Percentiles rank a stretch among this genome's conserved stretches.
These are phyloP conservation scores for Leccinum subgranulosum DNA, from an alignment of 768 basidiomycete species.

Conservation along the genomic window DNA sequence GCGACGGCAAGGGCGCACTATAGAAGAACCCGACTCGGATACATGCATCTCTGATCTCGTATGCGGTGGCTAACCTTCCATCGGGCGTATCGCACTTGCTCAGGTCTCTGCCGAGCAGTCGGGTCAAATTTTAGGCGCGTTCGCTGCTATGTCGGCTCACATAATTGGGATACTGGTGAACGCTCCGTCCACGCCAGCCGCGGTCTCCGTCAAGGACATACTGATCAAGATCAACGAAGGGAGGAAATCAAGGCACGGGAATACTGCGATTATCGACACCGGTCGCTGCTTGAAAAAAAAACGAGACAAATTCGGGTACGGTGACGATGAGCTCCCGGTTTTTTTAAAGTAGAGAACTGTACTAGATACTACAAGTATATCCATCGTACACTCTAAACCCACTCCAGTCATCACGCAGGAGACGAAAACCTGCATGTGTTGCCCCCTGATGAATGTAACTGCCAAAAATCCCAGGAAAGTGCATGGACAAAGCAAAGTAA, in stretches of 20 bases:
- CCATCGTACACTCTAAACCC: not conserved
- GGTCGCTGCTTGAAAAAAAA: not conserved
- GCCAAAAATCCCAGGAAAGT: not conserved
- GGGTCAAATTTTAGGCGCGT: not conserved
- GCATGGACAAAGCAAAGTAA: not conserved
- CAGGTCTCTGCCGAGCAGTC: constrained; percentile 16
- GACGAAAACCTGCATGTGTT: constrained; percentile 1
- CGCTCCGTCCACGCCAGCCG: constrained; percentile 15
- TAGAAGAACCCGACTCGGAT: constrained; percentile 87
- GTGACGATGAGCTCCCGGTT: not conserved
- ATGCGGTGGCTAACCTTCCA: constrained; percentile 46
- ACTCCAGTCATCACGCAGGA: not conserved
- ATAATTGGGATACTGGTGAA: constrained; percentile 26
- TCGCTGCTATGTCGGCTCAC: constrained; percentile 12
- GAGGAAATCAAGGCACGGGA: not conserved
- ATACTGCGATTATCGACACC: not conserved
- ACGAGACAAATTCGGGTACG: not conserved
- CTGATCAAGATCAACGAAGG: not conserved
- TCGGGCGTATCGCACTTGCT: constrained; percentile 18
- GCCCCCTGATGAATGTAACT: not conserved
- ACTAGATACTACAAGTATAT: not conserved
- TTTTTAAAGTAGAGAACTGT: not conserved
- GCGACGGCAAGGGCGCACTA: constrained; percentile 36
- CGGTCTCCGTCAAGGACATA: constrained; percentile 23
- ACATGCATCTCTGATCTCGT: constrained; percentile 68